A percentile compares a stretch with the other conserved stretches of the same genome.
phyloP scores from a whole-genome alignment of 345 rosid genomes.

The Corchorus capsularis region DNA sequence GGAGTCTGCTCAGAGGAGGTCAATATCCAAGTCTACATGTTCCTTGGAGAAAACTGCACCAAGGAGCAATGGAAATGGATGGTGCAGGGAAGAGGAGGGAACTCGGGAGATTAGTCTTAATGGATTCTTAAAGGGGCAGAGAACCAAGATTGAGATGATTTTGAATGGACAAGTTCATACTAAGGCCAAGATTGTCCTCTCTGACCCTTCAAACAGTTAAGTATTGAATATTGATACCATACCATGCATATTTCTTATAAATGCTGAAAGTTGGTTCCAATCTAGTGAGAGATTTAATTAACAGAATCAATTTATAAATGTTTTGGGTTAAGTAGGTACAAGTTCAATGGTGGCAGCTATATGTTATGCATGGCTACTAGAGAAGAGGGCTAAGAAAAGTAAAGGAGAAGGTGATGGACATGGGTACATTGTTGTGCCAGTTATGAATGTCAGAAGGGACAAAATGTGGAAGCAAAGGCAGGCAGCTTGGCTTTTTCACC shows the following conservation, averaged over 20 bases:
- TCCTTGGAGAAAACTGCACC: slow-evolving; percentile 41
- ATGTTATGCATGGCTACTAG: slow-evolving; percentile 63
- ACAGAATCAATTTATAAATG: not conserved
- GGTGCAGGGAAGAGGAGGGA: slow-evolving; percentile 33
- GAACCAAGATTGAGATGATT: slow-evolving; percentile 43
- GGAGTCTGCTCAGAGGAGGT: slow-evolving; percentile 53
- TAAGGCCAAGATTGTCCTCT: slow-evolving; percentile 58
- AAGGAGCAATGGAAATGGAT: slow-evolving; percentile 15
- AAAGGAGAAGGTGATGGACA: slow-evolving; percentile 31
- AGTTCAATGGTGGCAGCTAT: slow-evolving; percentile 67
- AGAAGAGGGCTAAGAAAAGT: slow-evolving; percentile 40
- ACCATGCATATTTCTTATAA: too few relatives aligned
- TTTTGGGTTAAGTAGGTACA: slow-evolving; percentile 43
- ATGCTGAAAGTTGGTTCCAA: not conserved
- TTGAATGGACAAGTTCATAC: slow-evolving; percentile 36
- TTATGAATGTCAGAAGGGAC: slow-evolving; percentile 55
- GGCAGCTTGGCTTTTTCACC: slow-evolving; percentile 68
- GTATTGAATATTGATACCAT: slow-evolving; percentile 13
- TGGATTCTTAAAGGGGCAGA: slow-evolving; percentile 53
- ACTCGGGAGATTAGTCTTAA: slow-evolving; percentile 34
- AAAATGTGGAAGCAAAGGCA: slow-evolving; percentile 63
- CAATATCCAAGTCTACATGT: slow-evolving; percentile 50
- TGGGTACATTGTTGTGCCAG: slow-evolving; percentile 41
- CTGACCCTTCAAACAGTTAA: slow-evolving; percentile 64
- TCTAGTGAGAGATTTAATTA: not conserved